Conservation (phyloP, 768 basidiomycete species). For the Naematelia encephala region DNA sequence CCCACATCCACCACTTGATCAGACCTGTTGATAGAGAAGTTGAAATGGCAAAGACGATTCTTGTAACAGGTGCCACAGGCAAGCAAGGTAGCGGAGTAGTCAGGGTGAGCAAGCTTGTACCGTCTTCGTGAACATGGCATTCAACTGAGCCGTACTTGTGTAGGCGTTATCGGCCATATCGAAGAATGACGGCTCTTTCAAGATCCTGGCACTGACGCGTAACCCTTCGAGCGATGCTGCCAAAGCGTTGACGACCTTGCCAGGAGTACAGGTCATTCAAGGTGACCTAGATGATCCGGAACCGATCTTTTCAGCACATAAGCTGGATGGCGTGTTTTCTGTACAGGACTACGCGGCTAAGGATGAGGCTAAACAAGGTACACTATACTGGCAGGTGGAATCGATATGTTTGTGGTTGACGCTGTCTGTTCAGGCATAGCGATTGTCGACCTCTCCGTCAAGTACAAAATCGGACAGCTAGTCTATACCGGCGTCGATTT, state of each 20-base stretch:
- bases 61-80: too few species aligned
- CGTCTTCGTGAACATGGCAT: too few species aligned
- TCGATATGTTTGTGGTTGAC: too few species aligned
- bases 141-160: too few species aligned
- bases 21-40: too few species aligned
- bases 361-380: neutral
- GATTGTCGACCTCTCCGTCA: neutral
- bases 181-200: too few species aligned
- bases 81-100: too few species aligned
- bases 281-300: neutral
- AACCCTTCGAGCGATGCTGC: neutral
- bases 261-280: slow-evolving; percentile 3
- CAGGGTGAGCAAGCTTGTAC: too few species aligned
- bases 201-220: slow-evolving; percentile 15
- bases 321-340: slow-evolving; percentile 12
- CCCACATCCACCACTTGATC: too few species aligned
- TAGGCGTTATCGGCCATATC: too few species aligned
- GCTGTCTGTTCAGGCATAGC: neutral
- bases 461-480: neutral
- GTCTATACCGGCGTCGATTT: neutral
- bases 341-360: neutral
- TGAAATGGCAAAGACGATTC: too few species aligned
- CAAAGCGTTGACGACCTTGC: slow-evolving; percentile 4
- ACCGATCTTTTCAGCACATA: slow-evolving; percentile 10
- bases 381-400: neutral